Percentiles rank a stretch among this genome's conserved stretches.
phyloP scores from a whole-genome alignment of 352 stramenopile species.

The Globisporangium parvum region DNA sequence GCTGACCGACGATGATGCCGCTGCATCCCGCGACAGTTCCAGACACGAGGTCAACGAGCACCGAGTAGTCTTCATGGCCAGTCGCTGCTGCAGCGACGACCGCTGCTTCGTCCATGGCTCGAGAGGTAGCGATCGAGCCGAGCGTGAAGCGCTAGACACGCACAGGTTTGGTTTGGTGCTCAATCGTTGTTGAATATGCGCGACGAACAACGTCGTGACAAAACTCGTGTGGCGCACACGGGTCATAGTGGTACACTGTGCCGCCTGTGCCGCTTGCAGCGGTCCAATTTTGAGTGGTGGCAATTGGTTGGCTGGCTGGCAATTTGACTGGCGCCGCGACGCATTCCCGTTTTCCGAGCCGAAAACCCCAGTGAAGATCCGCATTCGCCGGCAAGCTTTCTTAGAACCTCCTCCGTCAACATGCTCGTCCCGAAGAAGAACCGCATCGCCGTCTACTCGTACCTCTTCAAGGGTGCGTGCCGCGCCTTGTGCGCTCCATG shows the following conservation, averaged over 20 bases:
- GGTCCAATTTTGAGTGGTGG: no score
- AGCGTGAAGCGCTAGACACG: not conserved
- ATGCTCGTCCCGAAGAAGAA: slow-evolving; percentile 97
- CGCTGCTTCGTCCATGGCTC: slow-evolving; percentile 6
- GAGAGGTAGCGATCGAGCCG: not conserved
- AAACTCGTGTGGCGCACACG: no score
- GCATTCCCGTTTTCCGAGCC: slow-evolving; percentile 50
- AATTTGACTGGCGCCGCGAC: slow-evolving; percentile 2
- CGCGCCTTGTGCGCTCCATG: not conserved
- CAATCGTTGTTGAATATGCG: no score
- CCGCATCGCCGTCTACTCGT: slow-evolving; percentile 98
- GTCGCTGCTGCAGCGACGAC: slow-evolving; percentile 17
- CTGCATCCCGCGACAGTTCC: slow-evolving; percentile 41
- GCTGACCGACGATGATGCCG: slow-evolving; percentile 54
- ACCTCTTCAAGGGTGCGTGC: slow-evolving; percentile 92
- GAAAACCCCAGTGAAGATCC: slow-evolving; percentile 75
- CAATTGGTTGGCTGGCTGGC: slow-evolving; percentile 3
- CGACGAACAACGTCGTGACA: no score
- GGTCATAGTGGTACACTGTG: no score
- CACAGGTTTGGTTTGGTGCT: no score
- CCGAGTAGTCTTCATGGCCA: slow-evolving; percentile 36
- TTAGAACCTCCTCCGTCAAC: slow-evolving; percentile 36
- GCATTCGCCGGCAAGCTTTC: slow-evolving; percentile 88
- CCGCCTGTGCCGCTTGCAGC: no score
- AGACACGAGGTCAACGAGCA: slow-evolving; percentile 44